Evolutionary conservation across 768 basidiomycete species (phyloP).

Genomic region (Mycena rebaudengoi): DNA sequence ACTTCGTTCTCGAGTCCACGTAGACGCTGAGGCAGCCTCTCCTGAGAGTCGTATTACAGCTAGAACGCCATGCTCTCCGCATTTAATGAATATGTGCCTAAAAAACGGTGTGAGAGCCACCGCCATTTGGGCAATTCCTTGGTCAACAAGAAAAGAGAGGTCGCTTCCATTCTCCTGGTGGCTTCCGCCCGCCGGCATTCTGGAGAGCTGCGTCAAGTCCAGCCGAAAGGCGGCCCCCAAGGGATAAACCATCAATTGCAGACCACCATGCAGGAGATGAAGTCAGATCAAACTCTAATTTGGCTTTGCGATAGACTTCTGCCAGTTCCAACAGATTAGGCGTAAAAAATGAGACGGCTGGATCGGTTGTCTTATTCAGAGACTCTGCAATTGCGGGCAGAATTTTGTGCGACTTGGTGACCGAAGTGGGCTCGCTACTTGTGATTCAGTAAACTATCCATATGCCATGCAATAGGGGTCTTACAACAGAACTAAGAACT

Average conservation of each 20-base stretch:
- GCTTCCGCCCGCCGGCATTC: slow-evolving; percentile 50
- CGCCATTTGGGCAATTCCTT: slow-evolving; percentile 83
- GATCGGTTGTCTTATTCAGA: slow-evolving; percentile 32
- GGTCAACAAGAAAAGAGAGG: slow-evolving; percentile 68
- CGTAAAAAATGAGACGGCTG: slow-evolving; percentile 76
- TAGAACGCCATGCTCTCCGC: slow-evolving; percentile 74
- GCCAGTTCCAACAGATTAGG: slow-evolving; percentile 88
- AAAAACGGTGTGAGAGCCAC: slow-evolving; percentile 87
- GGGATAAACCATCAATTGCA: slow-evolving; percentile 65
- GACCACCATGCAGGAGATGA: slow-evolving; percentile 71
- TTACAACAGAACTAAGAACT: slow-evolving; percentile 75
- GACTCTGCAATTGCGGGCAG: slow-evolving; percentile 65
- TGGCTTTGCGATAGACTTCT: slow-evolving; percentile 57
- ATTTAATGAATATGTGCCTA: slow-evolving; percentile 85
- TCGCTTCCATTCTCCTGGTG: slow-evolving; percentile 44
- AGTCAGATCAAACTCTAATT: slow-evolving; percentile 48
- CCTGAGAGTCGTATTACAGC: slow-evolving; percentile 64
- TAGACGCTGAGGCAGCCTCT: slow-evolving; percentile 47
- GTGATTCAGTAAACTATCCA: background rate
- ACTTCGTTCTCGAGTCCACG: slow-evolving; percentile 61
- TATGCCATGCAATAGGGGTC: slow-evolving; percentile 29
- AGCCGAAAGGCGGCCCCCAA: slow-evolving; percentile 73
- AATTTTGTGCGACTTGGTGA: slow-evolving; percentile 79
- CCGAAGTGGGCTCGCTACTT: slow-evolving; percentile 91
- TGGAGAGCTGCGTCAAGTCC: slow-evolving; percentile 70